Base-by-base conservation (phyloP, 1,139 yeast genomes). In the Taphrina deformans region DNA sequence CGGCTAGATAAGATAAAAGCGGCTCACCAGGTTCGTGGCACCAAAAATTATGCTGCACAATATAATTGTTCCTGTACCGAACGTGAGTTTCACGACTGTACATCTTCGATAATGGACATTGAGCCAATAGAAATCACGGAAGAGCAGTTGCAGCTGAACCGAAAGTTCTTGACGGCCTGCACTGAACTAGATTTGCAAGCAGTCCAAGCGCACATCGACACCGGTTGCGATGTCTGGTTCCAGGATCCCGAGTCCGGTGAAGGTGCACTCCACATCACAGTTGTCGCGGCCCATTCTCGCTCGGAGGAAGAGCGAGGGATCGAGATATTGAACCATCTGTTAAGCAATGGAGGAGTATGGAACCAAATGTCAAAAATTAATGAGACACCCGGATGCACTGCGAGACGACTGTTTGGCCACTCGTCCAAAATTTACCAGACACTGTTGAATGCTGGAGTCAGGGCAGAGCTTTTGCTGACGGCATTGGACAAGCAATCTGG, bases 361-460 rank as follows among this genome's bases (percentile, higher is more conserved):
- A 65, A 65, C 38, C 64, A 52, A 80, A 58, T 78, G 83, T 69
- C 79, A 81, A 65, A 82, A 82, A 67, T 79, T 65, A 75, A 78
- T 63, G 74, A 75, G 3, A 75, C 78, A 0, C 75, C 77, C 0
- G 79, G 79, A 0, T 72, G 74, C 73, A 27, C 73, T 65, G 72
- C 81, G 27, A 69, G 76, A 73, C 79, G 77, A 69, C 59, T 75
- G 73, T 31, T 67, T 74, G 27, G 72, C 18, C 3, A 50, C 7
- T 4, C 50, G 2, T 53, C 73, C 10, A 51, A 40, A 12, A 69
- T 81, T 27, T 81, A 88, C 67, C 72, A 78, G 10, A 80, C 82
- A 68, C 79, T 91, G 52, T 89, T 92, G 1, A 86, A 84, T 67
- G 97, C 97, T 1, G 98, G 98, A 41, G 93, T 90, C 1, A 80